Conservation (phyloP, 805 yeast species). For the Ogataea pignaliae region DNA sequence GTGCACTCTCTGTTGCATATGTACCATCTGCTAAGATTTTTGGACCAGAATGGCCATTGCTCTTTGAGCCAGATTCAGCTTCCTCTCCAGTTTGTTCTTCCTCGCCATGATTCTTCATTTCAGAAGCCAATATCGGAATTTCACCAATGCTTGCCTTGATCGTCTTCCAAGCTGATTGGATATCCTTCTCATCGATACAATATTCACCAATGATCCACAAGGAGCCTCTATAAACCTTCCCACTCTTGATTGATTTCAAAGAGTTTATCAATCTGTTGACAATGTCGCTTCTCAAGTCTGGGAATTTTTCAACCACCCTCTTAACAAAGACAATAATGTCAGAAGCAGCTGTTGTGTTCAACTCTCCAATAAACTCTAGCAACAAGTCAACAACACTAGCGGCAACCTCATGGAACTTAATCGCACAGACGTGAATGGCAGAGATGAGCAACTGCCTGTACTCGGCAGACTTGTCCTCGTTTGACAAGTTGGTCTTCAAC, state of each 20-base stretch:
- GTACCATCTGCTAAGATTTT: conserved; percentile 97
- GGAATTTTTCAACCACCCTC: conserved; percentile 90
- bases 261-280: conserved; percentile 57
- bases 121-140: conserved; percentile 80
- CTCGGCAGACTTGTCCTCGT: conserved; percentile 77
- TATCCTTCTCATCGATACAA: conserved; percentile 61
- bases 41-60: conserved; percentile 52
- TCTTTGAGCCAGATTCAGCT: conserved; percentile 19
- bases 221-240: conserved; percentile 89
- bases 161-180: conserved; percentile 82
- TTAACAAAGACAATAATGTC: conserved; percentile 90
- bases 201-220: conserved; percentile 97
- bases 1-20: conserved; percentile 89
- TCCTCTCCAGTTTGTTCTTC: conserved; percentile 20
- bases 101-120: conserved; percentile 38
- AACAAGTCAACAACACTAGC: conserved; percentile 84
- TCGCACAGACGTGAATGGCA: conserved; percentile 86
- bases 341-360: conserved; percentile 78
- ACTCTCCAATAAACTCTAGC: conserved; percentile 79
- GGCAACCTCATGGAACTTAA: conserved; percentile 85
- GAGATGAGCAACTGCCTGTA: conserved; percentile 86
- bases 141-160: conserved; percentile 84
- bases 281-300: conserved; percentile 65
- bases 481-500: conserved; percentile 61
- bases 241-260: conserved; percentile 68